phyloP scores from a whole-genome alignment of 2,329 filamentous ascomycete species.

The Ophiostoma perfectum region DNA sequence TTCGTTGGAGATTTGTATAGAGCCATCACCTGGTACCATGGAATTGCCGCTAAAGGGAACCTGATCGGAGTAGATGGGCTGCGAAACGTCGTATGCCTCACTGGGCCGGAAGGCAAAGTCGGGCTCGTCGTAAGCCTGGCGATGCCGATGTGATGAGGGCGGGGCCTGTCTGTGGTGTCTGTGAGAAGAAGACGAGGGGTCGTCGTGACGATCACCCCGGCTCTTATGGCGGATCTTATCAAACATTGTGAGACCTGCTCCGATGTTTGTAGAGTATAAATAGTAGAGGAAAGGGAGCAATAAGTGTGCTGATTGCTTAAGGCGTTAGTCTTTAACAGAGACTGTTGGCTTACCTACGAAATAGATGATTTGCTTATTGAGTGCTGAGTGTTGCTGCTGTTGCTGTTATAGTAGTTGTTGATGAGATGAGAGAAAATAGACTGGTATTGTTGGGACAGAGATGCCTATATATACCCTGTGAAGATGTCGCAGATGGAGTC shows the following conservation, averaged over 20 bases:
- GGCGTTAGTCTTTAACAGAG: not conserved
- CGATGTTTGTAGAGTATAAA: not conserved
- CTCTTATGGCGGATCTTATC: not conserved
- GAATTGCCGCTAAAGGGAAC: too few relatives aligned
- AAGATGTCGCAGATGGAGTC: not conserved
- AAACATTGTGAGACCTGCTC: slow-evolving; percentile 7
- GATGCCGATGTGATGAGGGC: not conserved
- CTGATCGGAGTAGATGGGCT: not conserved
- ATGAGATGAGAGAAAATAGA: not conserved
- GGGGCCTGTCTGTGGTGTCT: not conserved
- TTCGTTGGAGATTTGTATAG: not conserved
- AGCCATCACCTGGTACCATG: too few relatives aligned
- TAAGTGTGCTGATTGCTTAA: too few relatives aligned
- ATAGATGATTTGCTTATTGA: not conserved
- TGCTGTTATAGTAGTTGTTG: not conserved
- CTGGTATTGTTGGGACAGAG: not conserved
- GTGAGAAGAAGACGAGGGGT: not conserved
- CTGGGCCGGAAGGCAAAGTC: not conserved
- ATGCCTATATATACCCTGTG: not conserved
- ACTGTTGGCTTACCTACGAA: not conserved
- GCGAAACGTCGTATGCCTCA: not conserved
- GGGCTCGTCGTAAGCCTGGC: not conserved
- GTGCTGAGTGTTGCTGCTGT: not conserved
- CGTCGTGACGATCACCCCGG: not conserved
- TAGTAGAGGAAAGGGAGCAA: not conserved